A percentile compares a stretch with the other conserved stretches of the same genome.
Conservation (phyloP, 2,329 filamentous ascomycete genomes). For the Stemphylium vesicarium region DNA sequence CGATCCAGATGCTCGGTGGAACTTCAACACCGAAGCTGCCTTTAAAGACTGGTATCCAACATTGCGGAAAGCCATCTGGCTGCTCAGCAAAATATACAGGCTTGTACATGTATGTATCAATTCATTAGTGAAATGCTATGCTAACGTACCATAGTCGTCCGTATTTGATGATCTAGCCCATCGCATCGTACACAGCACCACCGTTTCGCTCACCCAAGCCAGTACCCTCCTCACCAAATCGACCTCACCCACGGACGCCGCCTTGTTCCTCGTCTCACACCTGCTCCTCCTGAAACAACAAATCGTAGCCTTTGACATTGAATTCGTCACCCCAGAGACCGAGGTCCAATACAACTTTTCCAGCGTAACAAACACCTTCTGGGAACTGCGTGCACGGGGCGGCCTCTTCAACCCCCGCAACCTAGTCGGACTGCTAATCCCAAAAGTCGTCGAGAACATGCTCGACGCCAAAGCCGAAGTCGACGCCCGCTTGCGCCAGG, state of each 20-base stretch:
- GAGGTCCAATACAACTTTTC: slow-evolving; percentile 69
- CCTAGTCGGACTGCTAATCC: slow-evolving; percentile 66
- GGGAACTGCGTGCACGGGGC: slow-evolving; percentile 69
- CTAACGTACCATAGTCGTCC: slow-evolving; percentile 56
- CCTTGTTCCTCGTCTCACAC: slow-evolving; percentile 94
- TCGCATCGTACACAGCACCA: slow-evolving; percentile 89
- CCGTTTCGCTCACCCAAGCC: slow-evolving; percentile 78
- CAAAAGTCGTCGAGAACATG: slow-evolving; percentile 73
- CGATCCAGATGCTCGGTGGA: slow-evolving; percentile 57
- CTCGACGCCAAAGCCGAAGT: slow-evolving; percentile 73
- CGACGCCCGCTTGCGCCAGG: slow-evolving; percentile 65
- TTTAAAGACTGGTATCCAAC: slow-evolving; percentile 71
- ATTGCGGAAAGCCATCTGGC: slow-evolving; percentile 69
- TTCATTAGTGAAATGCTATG: not conserved
- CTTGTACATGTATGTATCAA: slow-evolving; percentile 65
- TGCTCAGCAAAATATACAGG: slow-evolving; percentile 72
- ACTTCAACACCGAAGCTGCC: slow-evolving; percentile 62
- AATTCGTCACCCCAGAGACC: slow-evolving; percentile 68
- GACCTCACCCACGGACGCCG: slow-evolving; percentile 72
- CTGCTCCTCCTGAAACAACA: slow-evolving; percentile 94
- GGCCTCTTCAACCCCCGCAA: slow-evolving; percentile 70
- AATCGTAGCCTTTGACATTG: slow-evolving; percentile 94
- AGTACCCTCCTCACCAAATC: slow-evolving; percentile 72
- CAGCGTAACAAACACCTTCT: slow-evolving; percentile 69
- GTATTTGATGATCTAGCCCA: slow-evolving; percentile 76